Base-by-base conservation (phyloP, 148 eudicot genomes). In the Vaccinium corymbosum region DNA sequence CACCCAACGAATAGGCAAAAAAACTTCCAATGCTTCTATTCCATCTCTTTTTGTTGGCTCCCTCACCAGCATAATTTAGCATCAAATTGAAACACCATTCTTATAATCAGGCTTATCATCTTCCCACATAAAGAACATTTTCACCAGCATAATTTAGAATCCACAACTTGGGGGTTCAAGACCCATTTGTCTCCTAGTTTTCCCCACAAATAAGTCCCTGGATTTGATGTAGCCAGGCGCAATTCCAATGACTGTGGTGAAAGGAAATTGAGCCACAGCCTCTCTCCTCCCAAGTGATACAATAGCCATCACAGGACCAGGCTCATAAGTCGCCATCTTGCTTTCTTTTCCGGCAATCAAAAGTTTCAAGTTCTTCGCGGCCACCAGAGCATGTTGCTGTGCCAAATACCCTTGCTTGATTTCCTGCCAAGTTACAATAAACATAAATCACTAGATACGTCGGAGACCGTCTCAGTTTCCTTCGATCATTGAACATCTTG, bases 371-470 rank as follows among this genome's bases (percentile, higher is more conserved):
- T 91, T 93, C 83, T 93, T 91, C 1, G 91, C 89, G 1, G 91
- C 91, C 78, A 90, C 82, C 25, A 73, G 46, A 81, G 93, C 91
- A 79, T 93, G 95, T 77, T 88, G 82, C 50, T 91, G 90, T 56
- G 95, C 95, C 48, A 90, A 81, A 83, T 89, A 93, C 25, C 95
- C 93, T 86, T 86, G 93, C 79, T 93, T 93, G n/a, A 85, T 81
- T 88, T 91, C 95, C 94, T 92, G 88, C 17, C 78, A 71, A 78
- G 51, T 1, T 51, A 42, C 15, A 1, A 59, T 48, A 35, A 19
- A 38, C 29, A 50, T 11, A n/a, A 80, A 3, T 0, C 17, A 25
- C 42, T 68, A 42, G 56, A 59, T 68, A 66, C 16, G 25, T 25
- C 3, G 2, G 42, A 14, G 73, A 22, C 32, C 71, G 9, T 64